Conservation (phyloP, 2,329 filamentous ascomycete species). For the Aspergillus pseudotamarii region DNA sequence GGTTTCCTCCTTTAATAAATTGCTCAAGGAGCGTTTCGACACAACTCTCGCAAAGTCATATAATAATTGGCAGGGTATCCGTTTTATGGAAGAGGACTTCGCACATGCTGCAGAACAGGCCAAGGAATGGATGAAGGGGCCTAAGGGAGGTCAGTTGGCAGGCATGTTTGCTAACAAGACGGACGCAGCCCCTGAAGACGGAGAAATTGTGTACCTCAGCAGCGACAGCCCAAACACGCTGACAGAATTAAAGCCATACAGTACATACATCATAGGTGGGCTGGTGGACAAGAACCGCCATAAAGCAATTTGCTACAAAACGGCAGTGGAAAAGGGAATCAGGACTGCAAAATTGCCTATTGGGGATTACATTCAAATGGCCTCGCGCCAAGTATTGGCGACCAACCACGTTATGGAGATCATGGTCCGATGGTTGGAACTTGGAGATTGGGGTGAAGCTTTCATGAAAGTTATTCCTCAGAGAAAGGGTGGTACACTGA, state of each 20-base stretch:
- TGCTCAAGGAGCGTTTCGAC: slow-evolving; percentile 80
- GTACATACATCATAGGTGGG: slow-evolving; percentile 89
- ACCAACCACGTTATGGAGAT: slow-evolving; percentile 98
- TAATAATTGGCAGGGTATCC: slow-evolving; percentile 76
- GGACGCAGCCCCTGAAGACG: slow-evolving; percentile 41
- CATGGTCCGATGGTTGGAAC: slow-evolving; percentile 90
- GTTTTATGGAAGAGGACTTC: slow-evolving; percentile 75
- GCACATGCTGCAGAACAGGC: slow-evolving; percentile 67
- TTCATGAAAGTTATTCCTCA: slow-evolving; percentile 89
- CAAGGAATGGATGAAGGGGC: slow-evolving; percentile 66
- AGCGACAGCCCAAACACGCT: slow-evolving; percentile 89
- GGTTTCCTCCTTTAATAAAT: slow-evolving; percentile 73
- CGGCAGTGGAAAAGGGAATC: slow-evolving; percentile 73
- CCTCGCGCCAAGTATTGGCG: slow-evolving; percentile 79
- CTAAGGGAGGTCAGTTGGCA: slow-evolving; percentile 59
- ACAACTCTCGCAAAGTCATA: slow-evolving; percentile 72
- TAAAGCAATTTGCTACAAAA: slow-evolving; percentile 89
- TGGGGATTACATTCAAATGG: slow-evolving; percentile 92
- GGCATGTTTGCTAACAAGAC: slow-evolving; percentile 57
- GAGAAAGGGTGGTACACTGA: slow-evolving; percentile 79
- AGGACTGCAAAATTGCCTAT: slow-evolving; percentile 91
- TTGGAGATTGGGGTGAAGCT: slow-evolving; percentile 85
- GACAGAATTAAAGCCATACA: slow-evolving; percentile 79
- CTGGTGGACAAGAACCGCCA: slow-evolving; percentile 95
- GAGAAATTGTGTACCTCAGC: slow-evolving; percentile 81